Evolutionary conservation across 225 moss, liverwort and hornwort species (phyloP).

Genomic region (Marchantia polymorpha): DNA sequence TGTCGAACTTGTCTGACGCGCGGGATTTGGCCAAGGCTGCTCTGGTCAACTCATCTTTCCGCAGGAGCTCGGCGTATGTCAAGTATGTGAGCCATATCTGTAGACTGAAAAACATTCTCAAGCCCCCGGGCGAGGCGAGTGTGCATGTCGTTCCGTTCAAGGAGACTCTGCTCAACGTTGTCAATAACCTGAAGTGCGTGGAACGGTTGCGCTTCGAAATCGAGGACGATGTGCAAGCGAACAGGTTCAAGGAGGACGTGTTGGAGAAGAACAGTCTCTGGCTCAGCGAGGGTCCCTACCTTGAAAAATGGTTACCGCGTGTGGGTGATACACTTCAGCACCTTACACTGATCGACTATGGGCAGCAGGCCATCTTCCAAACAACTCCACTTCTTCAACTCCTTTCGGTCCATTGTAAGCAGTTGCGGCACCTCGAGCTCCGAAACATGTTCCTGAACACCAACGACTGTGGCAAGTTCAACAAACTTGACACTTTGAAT

Average conservation of each 20-base stretch:
- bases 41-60: slow-evolving; percentile 24
- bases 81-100: slow-evolving; percentile 27
- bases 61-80: slow-evolving; percentile 24
- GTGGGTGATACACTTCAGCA: slow-evolving; percentile 38
- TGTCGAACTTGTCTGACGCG: slow-evolving; percentile 37
- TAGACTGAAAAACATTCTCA: slow-evolving; percentile 11
- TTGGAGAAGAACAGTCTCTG: slow-evolving; percentile 59
- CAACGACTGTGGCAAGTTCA: slow-evolving; percentile 22
- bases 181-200: slow-evolving; percentile 37
- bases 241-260: slow-evolving; percentile 61
- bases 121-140: background rate
- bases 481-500: slow-evolving; percentile 29
- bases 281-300: slow-evolving; percentile 57
- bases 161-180: slow-evolving; percentile 29
- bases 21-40: slow-evolving; percentile 34
- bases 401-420: slow-evolving; percentile 57
- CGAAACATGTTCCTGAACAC: slow-evolving; percentile 67
- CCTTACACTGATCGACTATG: slow-evolving; percentile 57
- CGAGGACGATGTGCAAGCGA: slow-evolving; percentile 47
- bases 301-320: slow-evolving; percentile 38
- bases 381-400: slow-evolving; percentile 54
- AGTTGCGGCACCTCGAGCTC: slow-evolving; percentile 52
- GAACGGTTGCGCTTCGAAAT: slow-evolving; percentile 58
- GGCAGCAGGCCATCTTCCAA: slow-evolving; percentile 75
- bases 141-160: slow-evolving; percentile 19